Evolutionary conservation across 257 asterid genomes (phyloP), one percentile per base, ranked within the genome.

Genomic region (Datura wrightii): DNA sequence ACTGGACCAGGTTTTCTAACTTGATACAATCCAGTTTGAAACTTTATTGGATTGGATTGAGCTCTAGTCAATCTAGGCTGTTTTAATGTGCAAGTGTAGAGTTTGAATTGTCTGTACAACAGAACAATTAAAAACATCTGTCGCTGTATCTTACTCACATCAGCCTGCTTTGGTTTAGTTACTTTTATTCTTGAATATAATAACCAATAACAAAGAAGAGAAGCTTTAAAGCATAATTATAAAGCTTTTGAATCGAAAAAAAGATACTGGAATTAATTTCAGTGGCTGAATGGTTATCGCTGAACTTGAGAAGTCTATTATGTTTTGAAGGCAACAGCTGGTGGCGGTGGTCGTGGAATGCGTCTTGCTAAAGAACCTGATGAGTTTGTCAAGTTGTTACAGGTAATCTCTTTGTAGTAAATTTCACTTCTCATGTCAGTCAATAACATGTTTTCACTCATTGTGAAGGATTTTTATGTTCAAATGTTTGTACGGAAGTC

Each of bases 261-360:
- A 53, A 11, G 58, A 53, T 53, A 13, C 58, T 53, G 58, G 58
- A 53, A 53, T 13, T 53, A 53, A 53, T 53, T 53, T 53, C 58
- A 53, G 58, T 53, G 24, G 19, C 62, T 56, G 62, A 56, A 10
- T 34, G 9, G 6, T 34, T 56, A 72, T 39, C 42, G 55, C 36
- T 65, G 37, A 79, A 84, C 85, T 82, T 83, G 70, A 67, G 54
- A 67, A 82, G 76, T 13, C 46, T 60, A 83, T 76, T 52, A 55
- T 58, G 41, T 86, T 87, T 79, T 89, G 86, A 86, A 94, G 98
- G 99, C 99, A 85, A 94, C 99, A 36, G 98, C 99, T 70, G 99
- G 99, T 86, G 99, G 99, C 50, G 99, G 99, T 85, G 99, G 99
- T 82, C 98, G 99, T 92, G 99, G 99, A 88, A 96, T 96, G 98